phyloP scores from a whole-genome alignment of 2,329 filamentous ascomycete genomes.

The Whalleya microplaca region DNA sequence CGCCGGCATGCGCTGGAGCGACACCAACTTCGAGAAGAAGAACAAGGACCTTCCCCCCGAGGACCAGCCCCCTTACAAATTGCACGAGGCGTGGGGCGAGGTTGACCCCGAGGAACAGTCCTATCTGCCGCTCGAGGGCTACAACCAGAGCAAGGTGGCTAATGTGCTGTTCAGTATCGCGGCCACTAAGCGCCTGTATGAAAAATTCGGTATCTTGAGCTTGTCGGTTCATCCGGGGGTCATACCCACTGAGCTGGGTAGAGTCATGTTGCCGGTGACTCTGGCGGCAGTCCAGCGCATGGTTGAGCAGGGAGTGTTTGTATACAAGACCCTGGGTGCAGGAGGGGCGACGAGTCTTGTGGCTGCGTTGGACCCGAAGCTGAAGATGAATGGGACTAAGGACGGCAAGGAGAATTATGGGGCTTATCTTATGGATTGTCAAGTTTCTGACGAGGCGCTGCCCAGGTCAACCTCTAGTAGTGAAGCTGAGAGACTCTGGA shows the following conservation, averaged over 20 bases:
- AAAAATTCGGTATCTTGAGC: slow-evolving; percentile 39
- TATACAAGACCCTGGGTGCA: slow-evolving; percentile 21
- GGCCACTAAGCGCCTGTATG: slow-evolving; percentile 34
- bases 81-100: slow-evolving; percentile 29
- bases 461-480: slow-evolving; percentile 32
- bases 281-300: slow-evolving; percentile 17
- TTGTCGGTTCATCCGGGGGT: slow-evolving; percentile 40
- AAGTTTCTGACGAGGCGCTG: slow-evolving; percentile 33
- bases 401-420: slow-evolving; percentile 40
- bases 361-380: slow-evolving; percentile 38
- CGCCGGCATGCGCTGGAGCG: slow-evolving; percentile 40
- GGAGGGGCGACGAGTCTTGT: slow-evolving; percentile 36
- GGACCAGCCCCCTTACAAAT: slow-evolving; percentile 36
- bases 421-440: slow-evolving; percentile 37
- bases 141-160: slow-evolving; percentile 41
- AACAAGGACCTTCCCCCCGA: slow-evolving; percentile 38
- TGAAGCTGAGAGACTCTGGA: slow-evolving; percentile 43
- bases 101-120: slow-evolving; percentile 22
- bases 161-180: slow-evolving; percentile 40
- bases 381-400: slow-evolving; percentile 26
- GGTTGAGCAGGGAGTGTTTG: slow-evolving; percentile 1
- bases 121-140: slow-evolving; percentile 39
- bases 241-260: slow-evolving; percentile 38
- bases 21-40: slow-evolving; percentile 39
- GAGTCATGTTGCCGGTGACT: slow-evolving; percentile 24